Base-by-base conservation (phyloP, 345 rosid genomes). In the Ricinus communis region DNA sequence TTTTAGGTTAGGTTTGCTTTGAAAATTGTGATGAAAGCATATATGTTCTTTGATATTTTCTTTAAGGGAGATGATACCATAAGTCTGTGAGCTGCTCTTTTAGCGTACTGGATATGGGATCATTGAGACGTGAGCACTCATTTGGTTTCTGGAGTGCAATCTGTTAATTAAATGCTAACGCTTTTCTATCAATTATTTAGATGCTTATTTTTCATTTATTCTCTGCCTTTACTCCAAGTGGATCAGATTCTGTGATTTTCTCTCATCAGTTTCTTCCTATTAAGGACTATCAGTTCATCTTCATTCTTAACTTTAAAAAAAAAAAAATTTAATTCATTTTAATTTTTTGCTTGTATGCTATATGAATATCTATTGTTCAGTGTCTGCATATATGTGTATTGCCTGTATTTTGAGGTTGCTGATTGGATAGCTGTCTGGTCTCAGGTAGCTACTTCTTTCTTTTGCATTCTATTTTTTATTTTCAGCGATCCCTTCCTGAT, bases 91-190 rank as follows among this genome's bases (percentile, higher is more conserved):
- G 40, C n/a, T 71, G 33, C 36, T 71, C 61, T 1, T 5, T 38
- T 4, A 40, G 45, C 49, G 56, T 63, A 8, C 38, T 69, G 61
- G 49, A 62, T 52, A 14, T 27, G 5, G 28, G 40, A 47, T 21
- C n/a, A n/a, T n/a, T n/a, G n/a, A n/a, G n/a, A n/a, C n/a, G n/a
- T 24, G 30, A 28, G n/a, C 58, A 51, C 61, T 69, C 59, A 24
- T 28, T 60, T 46, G 33, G 43, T 16, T 66, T 60, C 27, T 66
- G 28, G 56, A 30, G 31, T 63, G 67, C 15, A 53, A 49, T 68
- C 38, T 46, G n/a, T 65, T 64, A 71, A 67, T 66, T 74, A 49
- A 63, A 60, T 28, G 55, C 74, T 33, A 36, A 15, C 62, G 16
- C 62, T 66, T 47, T 18, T 53, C 18, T 31, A 47, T 33, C 52